phyloP scores from a whole-genome alignment of 306 rosid genomes.

The Malus sylvestris region DNA sequence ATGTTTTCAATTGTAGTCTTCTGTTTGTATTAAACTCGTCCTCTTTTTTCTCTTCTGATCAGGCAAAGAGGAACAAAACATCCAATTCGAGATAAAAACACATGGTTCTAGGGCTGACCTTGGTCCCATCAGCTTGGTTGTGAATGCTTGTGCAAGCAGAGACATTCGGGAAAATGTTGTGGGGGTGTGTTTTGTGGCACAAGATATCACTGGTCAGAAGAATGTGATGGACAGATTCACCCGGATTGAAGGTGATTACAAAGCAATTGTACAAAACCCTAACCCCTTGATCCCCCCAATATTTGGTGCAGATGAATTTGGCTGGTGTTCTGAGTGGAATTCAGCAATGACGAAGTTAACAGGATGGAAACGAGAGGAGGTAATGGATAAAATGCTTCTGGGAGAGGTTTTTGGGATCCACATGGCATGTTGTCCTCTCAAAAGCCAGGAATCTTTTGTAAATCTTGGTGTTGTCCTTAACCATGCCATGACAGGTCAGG shows the following conservation, averaged over 20 bases:
- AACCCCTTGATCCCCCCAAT: slow-evolving; percentile 92
- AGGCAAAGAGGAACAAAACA: slow-evolving; percentile 90
- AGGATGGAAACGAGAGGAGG: slow-evolving; percentile 87
- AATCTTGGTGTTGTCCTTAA: slow-evolving; percentile 74
- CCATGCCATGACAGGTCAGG: slow-evolving; percentile 69
- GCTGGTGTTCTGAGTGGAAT: slow-evolving; percentile 99
- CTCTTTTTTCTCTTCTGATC: slow-evolving; percentile 25
- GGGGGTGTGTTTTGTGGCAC: slow-evolving; percentile 96
- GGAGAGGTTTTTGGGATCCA: slow-evolving; percentile 85
- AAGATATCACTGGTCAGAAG: slow-evolving; percentile 92
- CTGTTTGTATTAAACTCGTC: slow-evolving; percentile 4
- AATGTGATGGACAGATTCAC: slow-evolving; percentile 94
- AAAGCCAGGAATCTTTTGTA: slow-evolving; percentile 82
- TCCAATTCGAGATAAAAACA: slow-evolving; percentile 85
- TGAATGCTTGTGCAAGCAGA: slow-evolving; percentile 91
- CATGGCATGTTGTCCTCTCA: slow-evolving; percentile 66
- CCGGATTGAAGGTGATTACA: slow-evolving; percentile 93
- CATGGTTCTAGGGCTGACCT: slow-evolving; percentile 53
- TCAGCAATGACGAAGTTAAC: slow-evolving; percentile 79
- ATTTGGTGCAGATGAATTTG: slow-evolving; percentile 88
- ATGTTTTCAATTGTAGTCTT: not conserved
- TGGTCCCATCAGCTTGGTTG: slow-evolving; percentile 75
- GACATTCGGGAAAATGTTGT: slow-evolving; percentile 75
- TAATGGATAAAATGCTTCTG: slow-evolving; percentile 83
- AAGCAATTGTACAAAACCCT: slow-evolving; percentile 87